A percentile compares a stretch with the other conserved stretches of the same genome.
These are phyloP conservation scores for Hypomontagnella submonticulosa DNA, from an alignment of 495 filamentous ascomycete species.

Conservation along the genomic window DNA sequence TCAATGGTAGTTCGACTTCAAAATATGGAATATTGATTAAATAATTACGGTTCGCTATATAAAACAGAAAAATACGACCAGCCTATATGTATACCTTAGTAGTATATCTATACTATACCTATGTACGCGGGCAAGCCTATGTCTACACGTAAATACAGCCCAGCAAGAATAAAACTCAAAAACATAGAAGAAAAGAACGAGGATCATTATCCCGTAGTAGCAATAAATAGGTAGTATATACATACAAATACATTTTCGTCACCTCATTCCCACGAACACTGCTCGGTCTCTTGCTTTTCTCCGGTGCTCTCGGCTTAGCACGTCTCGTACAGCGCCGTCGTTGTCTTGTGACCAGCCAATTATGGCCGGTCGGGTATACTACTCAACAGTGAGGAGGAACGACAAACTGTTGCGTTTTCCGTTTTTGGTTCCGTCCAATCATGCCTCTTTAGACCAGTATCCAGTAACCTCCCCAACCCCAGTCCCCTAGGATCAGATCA, in stretches of 20 bases:
- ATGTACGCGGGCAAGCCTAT: too few relatives aligned
- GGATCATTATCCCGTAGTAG: slow-evolving; percentile 20
- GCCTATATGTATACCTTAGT: too few relatives aligned
- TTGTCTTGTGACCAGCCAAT: neutral
- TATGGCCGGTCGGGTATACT: slow-evolving; percentile 12
- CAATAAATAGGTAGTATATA: slow-evolving; percentile 15
- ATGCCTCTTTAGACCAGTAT: neutral
- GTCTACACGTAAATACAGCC: too few relatives aligned
- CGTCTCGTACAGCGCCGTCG: neutral
- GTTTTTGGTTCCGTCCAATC: neutral
- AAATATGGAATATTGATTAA: too few relatives aligned
- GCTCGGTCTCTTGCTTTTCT: neutral
- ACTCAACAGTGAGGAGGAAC: neutral
- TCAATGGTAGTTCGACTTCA: too few relatives aligned
- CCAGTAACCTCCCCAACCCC: too few relatives aligned
- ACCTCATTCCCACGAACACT: slow-evolving; percentile 11
- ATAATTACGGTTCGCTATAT: too few relatives aligned
- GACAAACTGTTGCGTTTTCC: neutral
- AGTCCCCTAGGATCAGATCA: too few relatives aligned
- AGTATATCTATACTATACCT: too few relatives aligned
- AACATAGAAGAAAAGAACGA: slow-evolving; percentile 1
- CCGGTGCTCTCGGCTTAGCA: slow-evolving; percentile 4
- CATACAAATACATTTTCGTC: slow-evolving; percentile 32
- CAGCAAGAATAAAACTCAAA: neutral
- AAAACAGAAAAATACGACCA: too few relatives aligned